These are phyloP conservation scores for Boletus fagicola DNA, from an alignment of 768 basidiomycete genomes.

Conservation along the genomic window DNA sequence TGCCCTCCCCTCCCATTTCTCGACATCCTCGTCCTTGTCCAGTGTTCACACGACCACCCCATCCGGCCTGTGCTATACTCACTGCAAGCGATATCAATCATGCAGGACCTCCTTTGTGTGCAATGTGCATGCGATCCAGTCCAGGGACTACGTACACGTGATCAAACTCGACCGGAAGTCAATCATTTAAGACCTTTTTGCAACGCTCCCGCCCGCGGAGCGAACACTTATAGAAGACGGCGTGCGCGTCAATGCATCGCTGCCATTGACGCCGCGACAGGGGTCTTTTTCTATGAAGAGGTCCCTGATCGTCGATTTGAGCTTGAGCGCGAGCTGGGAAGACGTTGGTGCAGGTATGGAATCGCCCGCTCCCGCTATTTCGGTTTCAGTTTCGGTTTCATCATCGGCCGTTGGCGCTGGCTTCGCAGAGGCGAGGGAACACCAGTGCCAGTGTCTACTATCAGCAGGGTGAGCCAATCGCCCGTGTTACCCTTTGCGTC, in stretches of 20 bases:
- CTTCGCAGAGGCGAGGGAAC: slow-evolving; percentile 5
- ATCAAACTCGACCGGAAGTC: slow-evolving; percentile 31
- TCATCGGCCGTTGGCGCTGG: slow-evolving; percentile 3
- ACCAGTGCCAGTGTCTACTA: background rate
- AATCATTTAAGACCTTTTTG: slow-evolving; percentile 69
- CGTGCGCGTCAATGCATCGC: slow-evolving; percentile 13
- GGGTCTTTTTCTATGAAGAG: slow-evolving; percentile 18
- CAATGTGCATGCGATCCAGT: no score
- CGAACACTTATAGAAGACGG: slow-evolving; percentile 56
- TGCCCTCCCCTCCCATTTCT: no score
- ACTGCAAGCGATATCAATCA: no score
- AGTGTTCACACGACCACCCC: no score
- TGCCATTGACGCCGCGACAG: slow-evolving; percentile 2
- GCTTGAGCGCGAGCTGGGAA: slow-evolving; percentile 66
- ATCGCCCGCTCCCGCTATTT: slow-evolving; percentile 8
- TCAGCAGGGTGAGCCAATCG: background rate
- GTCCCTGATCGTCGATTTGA: slow-evolving; percentile 31
- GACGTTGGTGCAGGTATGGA: slow-evolving; percentile 36
- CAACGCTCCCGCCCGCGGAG: slow-evolving; percentile 60
- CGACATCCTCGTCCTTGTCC: no score
- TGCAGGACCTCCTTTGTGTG: no score
- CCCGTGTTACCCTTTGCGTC: slow-evolving; percentile 9
- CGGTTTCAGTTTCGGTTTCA: slow-evolving; percentile 5
- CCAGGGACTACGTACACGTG: no score
- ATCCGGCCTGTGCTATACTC: no score